Evolutionary conservation across 306 rosid genomes (phyloP).

Genomic region (Lathyrus sativus): DNA sequence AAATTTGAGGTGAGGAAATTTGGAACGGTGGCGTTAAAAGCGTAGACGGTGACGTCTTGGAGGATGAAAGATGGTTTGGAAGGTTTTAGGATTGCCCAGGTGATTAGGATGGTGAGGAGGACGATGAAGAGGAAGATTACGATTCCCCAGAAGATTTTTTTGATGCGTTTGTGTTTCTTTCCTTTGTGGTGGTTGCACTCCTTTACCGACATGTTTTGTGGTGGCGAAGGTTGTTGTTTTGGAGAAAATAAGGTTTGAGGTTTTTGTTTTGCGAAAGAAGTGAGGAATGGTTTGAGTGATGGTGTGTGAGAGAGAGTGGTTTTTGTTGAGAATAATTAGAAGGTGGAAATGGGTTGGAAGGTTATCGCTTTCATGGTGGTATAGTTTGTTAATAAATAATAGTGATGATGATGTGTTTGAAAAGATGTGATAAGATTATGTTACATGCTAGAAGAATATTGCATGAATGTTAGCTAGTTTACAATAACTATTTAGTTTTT

Average conservation of each 20-base stretch:
- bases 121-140: constrained; percentile 61
- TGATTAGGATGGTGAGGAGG: constrained; percentile 57
- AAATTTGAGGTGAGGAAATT: constrained; percentile 78
- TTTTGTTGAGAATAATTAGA: constrained; percentile 1
- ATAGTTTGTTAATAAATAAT: constrained; percentile 10
- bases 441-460: constrained; percentile 7
- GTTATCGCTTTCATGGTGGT: constrained; percentile 9
- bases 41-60: constrained; percentile 90
- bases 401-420: constrained; percentile 3
- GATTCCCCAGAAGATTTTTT: constrained; percentile 43
- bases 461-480: neutral
- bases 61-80: constrained; percentile 75
- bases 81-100: constrained; percentile 81
- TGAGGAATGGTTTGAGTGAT: neutral
- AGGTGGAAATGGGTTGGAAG: neutral
- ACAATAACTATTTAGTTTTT: too few species aligned
- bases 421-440: constrained; percentile 37
- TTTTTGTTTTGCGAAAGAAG: neutral
- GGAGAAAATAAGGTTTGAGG: neutral
- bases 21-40: constrained; percentile 78
- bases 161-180: constrained; percentile 17
- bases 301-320: neutral
- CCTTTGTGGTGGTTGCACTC: constrained; percentile 60
- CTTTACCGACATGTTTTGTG: constrained; percentile 52
- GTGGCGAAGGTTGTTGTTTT: neutral